A percentile compares a stretch with the other conserved stretches of the same genome.
Evolutionary conservation across 73 alveolate species (phyloP).

Genomic region (Halteria grandinella): DNA sequence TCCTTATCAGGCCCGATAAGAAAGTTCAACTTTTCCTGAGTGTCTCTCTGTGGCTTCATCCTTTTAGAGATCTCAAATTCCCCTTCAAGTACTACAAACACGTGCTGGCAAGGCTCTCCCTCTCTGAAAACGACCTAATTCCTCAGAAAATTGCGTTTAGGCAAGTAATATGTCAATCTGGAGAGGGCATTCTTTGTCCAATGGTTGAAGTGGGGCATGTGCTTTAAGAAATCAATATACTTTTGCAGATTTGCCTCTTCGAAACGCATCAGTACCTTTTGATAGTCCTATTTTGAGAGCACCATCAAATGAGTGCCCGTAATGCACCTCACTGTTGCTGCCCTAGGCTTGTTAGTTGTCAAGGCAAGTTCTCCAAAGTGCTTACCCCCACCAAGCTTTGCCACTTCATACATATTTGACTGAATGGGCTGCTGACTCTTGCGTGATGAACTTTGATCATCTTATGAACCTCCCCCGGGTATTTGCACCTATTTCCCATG

Average conservation of each 20-base stretch:
- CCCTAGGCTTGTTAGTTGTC: slow-evolving; percentile 80
- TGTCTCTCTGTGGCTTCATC: slow-evolving; percentile 7
- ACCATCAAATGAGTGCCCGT: slow-evolving; percentile 39
- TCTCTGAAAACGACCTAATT: slow-evolving; percentile 59
- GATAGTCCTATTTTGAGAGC: slow-evolving; percentile 41
- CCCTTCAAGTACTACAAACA: slow-evolving; percentile 64
- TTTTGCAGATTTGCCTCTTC: slow-evolving; percentile 49
- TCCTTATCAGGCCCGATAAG: slow-evolving; percentile 34
- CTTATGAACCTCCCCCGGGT: background rate
- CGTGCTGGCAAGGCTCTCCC: slow-evolving; percentile 44
- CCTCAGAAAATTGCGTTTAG: slow-evolving; percentile 17
- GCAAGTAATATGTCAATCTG: slow-evolving; percentile 56
- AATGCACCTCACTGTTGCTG: slow-evolving; percentile 79
- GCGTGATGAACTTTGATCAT: background rate
- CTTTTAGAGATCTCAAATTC: slow-evolving; percentile 70
- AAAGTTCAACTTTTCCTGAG: background rate
- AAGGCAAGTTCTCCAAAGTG: slow-evolving; percentile 89
- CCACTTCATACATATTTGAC: slow-evolving; percentile 46
- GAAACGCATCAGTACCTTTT: slow-evolving; percentile 46
- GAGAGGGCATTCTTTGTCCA: slow-evolving; percentile 59
- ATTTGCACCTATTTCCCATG: background rate
- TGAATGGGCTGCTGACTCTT: background rate
- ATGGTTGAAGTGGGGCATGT: slow-evolving; percentile 49
- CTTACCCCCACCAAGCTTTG: slow-evolving; percentile 39
- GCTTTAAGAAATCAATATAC: slow-evolving; percentile 39